A percentile compares a stretch with the other conserved stretches of the same genome.
Conservation (phyloP, 2,329 filamentous ascomycete species). For the Fusarium sp. region DNA sequence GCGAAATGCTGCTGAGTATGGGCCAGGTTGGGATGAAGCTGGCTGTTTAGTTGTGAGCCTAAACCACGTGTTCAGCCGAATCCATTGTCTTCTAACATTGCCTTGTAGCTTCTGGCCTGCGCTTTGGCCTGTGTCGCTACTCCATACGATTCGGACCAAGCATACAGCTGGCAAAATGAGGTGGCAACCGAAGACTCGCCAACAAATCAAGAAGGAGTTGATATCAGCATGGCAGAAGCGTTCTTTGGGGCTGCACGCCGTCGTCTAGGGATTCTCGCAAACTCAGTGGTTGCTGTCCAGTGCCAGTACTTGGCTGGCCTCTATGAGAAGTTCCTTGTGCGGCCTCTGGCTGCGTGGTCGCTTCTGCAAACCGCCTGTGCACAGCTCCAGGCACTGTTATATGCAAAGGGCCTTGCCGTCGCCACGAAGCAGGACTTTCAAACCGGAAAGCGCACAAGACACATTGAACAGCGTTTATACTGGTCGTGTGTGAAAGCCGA, state of each 20-base stretch:
- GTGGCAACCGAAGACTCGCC: not conserved
- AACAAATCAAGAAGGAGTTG: not conserved
- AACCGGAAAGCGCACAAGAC: not conserved
- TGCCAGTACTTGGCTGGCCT: slow-evolving; percentile 3
- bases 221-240: not conserved
- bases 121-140: not conserved
- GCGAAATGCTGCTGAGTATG: not conserved
- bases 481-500: slow-evolving; percentile 3
- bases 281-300: not conserved
- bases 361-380: not conserved
- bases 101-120: not conserved
- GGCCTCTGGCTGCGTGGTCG: not conserved
- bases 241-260: slow-evolving; percentile 2
- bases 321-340: not conserved
- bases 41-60: not conserved
- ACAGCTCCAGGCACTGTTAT: not conserved
- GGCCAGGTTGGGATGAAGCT: slow-evolving; percentile 2
- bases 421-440: not conserved
- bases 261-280: not conserved
- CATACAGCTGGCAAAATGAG: not conserved
- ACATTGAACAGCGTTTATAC: slow-evolving; percentile 6
- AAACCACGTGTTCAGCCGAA: not conserved
- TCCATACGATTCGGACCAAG: not conserved
- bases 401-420: not conserved
- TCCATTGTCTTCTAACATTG: not conserved